Conservation (phyloP, 441 rosid species). For the Corymbia calophylla region DNA sequence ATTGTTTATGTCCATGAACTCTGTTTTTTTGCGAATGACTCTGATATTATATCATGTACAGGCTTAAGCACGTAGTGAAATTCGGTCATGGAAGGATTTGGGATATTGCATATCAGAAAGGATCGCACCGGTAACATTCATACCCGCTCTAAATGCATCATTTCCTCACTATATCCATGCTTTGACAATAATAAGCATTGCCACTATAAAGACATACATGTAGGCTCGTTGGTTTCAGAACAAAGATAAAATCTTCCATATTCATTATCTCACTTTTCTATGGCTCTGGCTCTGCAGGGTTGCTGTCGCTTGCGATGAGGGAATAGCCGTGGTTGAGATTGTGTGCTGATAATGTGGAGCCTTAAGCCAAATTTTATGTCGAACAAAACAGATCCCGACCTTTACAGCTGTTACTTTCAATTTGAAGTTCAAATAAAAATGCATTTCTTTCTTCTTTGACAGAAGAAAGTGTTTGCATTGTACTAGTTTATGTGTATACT, state of each 20-base stretch:
- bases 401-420: background rate
- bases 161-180: background rate
- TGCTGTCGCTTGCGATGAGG: slow-evolving; percentile 7
- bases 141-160: background rate
- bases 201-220: background rate
- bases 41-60: background rate
- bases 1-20: background rate
- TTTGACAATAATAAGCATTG: background rate
- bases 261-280: background rate
- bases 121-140: background rate
- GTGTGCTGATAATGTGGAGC: background rate
- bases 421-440: background rate
- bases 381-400: background rate
- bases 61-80: background rate
- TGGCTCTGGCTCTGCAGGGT: background rate
- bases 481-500: background rate
- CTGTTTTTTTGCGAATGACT: background rate
- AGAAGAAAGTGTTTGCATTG: background rate
- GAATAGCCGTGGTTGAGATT: background rate
- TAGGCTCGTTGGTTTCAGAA: background rate
- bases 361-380: accelerated
- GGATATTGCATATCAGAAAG: background rate
- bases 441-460: background rate
- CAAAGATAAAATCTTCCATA: background rate
- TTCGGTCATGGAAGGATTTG: slow-evolving; percentile 1